Evolutionary conservation across 1,139 yeast genomes (phyloP).

Genomic region (Diutina rugosa): DNA sequence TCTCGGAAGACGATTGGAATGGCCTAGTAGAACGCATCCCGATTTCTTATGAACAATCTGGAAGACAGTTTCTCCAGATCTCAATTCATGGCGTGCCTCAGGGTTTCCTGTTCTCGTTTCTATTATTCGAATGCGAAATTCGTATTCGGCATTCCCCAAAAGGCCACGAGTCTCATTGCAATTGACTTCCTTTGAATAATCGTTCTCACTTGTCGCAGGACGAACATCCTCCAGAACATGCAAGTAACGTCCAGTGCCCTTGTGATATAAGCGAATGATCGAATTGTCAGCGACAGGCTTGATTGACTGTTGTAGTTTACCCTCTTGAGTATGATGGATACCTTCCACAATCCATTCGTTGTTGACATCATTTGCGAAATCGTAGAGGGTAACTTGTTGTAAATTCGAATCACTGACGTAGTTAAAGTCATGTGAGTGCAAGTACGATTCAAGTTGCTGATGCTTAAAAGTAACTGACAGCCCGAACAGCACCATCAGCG

Average conservation of each 20-base stretch:
- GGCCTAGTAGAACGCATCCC: constrained; percentile 50
- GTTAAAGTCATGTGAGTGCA: constrained; percentile 49
- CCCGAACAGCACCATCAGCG: constrained; percentile 49
- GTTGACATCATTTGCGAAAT: constrained; percentile 34
- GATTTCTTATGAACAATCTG: constrained; percentile 48
- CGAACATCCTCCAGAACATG: constrained; percentile 39
- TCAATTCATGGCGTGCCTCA: constrained; percentile 25
- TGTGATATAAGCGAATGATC: constrained; percentile 48
- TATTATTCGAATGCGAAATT: neutral
- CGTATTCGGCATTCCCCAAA: neutral
- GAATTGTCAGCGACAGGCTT: constrained; percentile 35
- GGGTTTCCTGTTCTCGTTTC: constrained; percentile 7
- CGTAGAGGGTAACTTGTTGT: constrained; percentile 60
- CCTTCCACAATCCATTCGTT: constrained; percentile 61
- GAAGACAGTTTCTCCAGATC: constrained; percentile 44
- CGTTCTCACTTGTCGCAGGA: constrained; percentile 75
- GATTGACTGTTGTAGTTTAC: constrained; percentile 16
- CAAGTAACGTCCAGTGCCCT: constrained; percentile 43
- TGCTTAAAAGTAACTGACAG: constrained; percentile 59
- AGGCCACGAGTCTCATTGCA: constrained; percentile 29
- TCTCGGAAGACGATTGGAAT: constrained; percentile 45
- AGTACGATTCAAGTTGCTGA: constrained; percentile 43
- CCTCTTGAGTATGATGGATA: constrained; percentile 17
- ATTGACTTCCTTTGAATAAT: constrained; percentile 63
- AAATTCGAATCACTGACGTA: constrained; percentile 45